A percentile compares a stretch with the other conserved stretches of the same genome.
Conservation (phyloP, 371 early-diverging fungal genomes). For the Mortierella sp. region DNA sequence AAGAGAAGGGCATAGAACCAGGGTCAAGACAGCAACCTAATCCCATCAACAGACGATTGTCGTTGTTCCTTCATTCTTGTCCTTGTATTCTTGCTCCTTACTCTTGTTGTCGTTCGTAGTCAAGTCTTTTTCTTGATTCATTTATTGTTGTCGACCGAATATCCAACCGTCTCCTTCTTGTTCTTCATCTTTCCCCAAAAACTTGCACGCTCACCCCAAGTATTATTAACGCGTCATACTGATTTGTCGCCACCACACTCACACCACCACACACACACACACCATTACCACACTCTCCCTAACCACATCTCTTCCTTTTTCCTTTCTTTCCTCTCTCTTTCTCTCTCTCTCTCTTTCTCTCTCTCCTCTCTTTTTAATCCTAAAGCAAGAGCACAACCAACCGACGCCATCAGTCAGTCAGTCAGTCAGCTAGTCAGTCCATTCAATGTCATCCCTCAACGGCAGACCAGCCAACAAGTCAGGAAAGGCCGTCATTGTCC, state of each 20-base stretch:
- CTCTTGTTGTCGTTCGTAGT: too few relatives aligned
- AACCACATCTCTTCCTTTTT: neutral
- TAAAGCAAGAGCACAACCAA: neutral
- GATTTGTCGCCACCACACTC: neutral
- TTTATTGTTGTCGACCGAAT: too few relatives aligned
- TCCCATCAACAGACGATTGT: too few relatives aligned
- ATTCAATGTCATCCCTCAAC: conserved; percentile 35
- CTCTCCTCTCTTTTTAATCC: neutral
- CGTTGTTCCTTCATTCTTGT: too few relatives aligned
- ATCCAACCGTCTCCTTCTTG: too few relatives aligned
- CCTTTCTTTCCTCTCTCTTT: neutral
- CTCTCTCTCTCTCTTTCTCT: neutral
- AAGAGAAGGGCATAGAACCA: too few relatives aligned
- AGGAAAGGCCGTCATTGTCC: conserved; percentile 41
- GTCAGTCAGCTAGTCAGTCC: neutral
- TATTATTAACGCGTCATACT: too few relatives aligned
- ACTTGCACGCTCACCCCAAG: too few relatives aligned
- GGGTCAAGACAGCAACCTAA: too few relatives aligned
- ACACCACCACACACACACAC: neutral
- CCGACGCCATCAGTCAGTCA: neutral
- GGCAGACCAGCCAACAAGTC: conserved; percentile 34
- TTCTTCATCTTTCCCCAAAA: too few relatives aligned
- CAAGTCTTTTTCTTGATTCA: too few relatives aligned
- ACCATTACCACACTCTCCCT: neutral
- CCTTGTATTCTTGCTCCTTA: too few relatives aligned